phyloP scores from a whole-genome alignment of 345 rosid species.

The Salix exigua region DNA sequence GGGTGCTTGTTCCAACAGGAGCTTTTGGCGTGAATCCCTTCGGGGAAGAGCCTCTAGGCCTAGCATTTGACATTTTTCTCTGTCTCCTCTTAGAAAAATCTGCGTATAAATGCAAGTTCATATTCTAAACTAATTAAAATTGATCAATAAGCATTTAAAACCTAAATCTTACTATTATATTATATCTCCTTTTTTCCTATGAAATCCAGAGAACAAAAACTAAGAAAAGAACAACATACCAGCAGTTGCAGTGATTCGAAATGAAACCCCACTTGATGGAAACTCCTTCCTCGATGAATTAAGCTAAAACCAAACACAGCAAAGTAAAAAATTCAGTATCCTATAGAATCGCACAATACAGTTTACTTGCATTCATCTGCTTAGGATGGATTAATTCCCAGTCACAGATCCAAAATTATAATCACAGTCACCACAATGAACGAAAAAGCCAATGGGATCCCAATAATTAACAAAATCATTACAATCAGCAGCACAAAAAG shows the following conservation, averaged over 20 bases:
- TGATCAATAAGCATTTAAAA: constrained; percentile 2
- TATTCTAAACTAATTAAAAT: constrained; percentile 1
- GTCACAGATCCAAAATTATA: neutral
- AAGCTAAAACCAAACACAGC: constrained; percentile 42
- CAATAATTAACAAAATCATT: neutral
- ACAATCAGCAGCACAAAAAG: neutral
- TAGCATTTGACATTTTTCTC: constrained; percentile 40
- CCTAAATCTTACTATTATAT: neutral
- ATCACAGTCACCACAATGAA: neutral
- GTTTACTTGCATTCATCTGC: neutral
- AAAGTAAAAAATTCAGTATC: constrained; percentile 2
- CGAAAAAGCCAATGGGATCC: neutral
- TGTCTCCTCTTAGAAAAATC: constrained; percentile 72
- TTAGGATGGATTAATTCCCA: neutral
- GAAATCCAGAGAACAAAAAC: neutral
- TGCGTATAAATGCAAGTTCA: constrained; percentile 13
- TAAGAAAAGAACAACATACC: constrained; percentile 39
- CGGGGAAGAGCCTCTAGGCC: constrained; percentile 42
- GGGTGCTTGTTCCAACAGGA: constrained; percentile 40
- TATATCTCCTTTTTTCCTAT: neutral
- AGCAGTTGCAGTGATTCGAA: constrained; percentile 50
- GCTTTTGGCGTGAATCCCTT: constrained; percentile 51
- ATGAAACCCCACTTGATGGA: constrained; percentile 35
- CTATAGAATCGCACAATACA: neutral
- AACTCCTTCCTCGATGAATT: constrained; percentile 36